These are phyloP conservation scores for Penicillium sp. DNA, from an alignment of 2,329 filamentous ascomycete species.

Conservation along the genomic window DNA sequence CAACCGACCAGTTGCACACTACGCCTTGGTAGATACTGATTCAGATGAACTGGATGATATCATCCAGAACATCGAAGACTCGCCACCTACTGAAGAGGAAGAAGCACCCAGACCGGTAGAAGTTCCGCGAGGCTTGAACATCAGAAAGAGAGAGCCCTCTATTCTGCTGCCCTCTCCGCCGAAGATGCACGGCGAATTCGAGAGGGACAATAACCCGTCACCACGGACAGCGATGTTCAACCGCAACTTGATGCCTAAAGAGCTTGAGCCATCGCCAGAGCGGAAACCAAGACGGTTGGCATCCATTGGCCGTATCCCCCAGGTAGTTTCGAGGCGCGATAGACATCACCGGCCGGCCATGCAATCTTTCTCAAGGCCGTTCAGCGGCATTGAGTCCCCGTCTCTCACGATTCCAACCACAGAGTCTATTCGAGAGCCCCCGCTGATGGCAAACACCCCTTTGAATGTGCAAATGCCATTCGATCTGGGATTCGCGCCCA, in stretches of 20 bases:
- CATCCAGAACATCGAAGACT: conserved; percentile 39
- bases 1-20: conserved; percentile 56
- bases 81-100: conserved; percentile 42
- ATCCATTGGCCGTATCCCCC: conserved; percentile 83
- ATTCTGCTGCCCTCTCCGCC: conserved; percentile 47
- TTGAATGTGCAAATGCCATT: conserved; percentile 13
- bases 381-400: conserved; percentile 55
- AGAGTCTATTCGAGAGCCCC: conserved; percentile 24
- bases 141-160: conserved; percentile 38
- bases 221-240: conserved; percentile 40
- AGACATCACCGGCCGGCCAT: conserved; percentile 67
- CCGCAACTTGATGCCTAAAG: conserved; percentile 22
- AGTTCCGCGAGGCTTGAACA: conserved; percentile 30
- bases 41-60: conserved; percentile 44
- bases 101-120: conserved; percentile 21
- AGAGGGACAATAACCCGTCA: conserved; percentile 31
- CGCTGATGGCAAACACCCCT: conserved; percentile 16
- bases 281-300: conserved; percentile 66
- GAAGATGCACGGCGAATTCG: conserved; percentile 34
- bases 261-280: conserved; percentile 20
- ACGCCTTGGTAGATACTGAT: conserved; percentile 56
- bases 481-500: conserved; percentile 8
- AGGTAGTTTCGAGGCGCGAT: conserved; percentile 68
- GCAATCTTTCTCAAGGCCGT: conserved; percentile 84
- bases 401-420: conserved; percentile 37